phyloP scores from a whole-genome alignment of 2,329 filamentous ascomycete species.

The Fusarium sp. region DNA sequence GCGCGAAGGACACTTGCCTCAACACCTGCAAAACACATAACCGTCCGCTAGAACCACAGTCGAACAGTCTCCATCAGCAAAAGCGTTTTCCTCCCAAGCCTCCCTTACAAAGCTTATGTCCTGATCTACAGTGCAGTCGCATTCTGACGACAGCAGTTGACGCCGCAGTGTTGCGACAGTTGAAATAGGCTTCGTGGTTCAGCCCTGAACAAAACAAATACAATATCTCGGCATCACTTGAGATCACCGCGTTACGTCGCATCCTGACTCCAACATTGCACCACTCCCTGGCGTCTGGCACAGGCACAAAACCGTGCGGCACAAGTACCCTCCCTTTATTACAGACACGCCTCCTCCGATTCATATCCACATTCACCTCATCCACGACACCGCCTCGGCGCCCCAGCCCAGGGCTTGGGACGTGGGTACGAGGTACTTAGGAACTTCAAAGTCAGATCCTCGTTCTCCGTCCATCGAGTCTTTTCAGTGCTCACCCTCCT shows the following conservation, averaged over 20 bases:
- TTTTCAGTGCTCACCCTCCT: constrained; percentile 31
- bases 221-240: constrained; percentile 35
- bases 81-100: neutral
- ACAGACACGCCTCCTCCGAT: constrained; percentile 36
- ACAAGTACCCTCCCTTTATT: constrained; percentile 26
- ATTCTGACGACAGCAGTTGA: neutral
- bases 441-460: constrained; percentile 36
- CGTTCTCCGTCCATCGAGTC: constrained; percentile 32
- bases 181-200: constrained; percentile 4
- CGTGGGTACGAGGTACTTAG: constrained; percentile 42
- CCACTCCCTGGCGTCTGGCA: constrained; percentile 33
- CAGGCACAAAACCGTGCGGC: constrained; percentile 37
- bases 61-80: constrained; percentile 6
- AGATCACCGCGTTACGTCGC: constrained; percentile 36
- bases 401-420: constrained; percentile 43
- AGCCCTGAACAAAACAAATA: constrained; percentile 31
- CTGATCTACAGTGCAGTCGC: neutral
- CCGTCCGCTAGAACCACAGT: constrained; percentile 14
- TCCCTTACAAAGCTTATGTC: neutral
- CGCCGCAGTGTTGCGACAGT: neutral
- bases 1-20: constrained; percentile 19
- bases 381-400: constrained; percentile 46
- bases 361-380: constrained; percentile 36
- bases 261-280: constrained; percentile 28
- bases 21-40: constrained; percentile 36